These are phyloP conservation scores for Erodium texanum DNA, from an alignment of 441 rosid genomes.

Conservation along the genomic window DNA sequence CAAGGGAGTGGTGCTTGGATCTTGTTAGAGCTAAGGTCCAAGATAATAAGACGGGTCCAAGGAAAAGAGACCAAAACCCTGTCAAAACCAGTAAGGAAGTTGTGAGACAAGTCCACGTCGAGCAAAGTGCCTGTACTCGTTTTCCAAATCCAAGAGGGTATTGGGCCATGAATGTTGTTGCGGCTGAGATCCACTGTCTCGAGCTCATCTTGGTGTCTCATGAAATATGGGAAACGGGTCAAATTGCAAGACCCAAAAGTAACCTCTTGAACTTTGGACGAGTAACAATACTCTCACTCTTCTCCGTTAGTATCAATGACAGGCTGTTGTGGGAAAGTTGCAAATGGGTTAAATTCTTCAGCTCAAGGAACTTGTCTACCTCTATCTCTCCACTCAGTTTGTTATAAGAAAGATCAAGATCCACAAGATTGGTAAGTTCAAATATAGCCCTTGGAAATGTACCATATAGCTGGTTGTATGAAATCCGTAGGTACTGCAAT, in stretches of 20 bases:
- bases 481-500: no score
- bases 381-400: neutral
- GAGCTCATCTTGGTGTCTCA: neutral
- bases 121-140: neutral
- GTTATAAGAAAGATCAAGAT: neutral
- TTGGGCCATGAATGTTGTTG: no score
- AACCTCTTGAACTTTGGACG: neutral
- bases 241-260: neutral
- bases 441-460: no score
- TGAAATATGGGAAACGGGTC: slow-evolving; percentile 12
- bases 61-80: neutral
- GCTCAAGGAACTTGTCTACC: neutral
- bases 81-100: no score
- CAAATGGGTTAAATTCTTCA: neutral
- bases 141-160: neutral
- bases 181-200: no score
- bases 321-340: neutral
- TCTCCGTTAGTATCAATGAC: neutral
- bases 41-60: neutral
- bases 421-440: neutral
- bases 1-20: slow-evolving; percentile 11
- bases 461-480: no score
- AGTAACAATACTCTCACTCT: neutral
- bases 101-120: no score
- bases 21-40: slow-evolving; percentile 17